Conservation (phyloP, 768 basidiomycete species). For the Crassisporium funariophilum region DNA sequence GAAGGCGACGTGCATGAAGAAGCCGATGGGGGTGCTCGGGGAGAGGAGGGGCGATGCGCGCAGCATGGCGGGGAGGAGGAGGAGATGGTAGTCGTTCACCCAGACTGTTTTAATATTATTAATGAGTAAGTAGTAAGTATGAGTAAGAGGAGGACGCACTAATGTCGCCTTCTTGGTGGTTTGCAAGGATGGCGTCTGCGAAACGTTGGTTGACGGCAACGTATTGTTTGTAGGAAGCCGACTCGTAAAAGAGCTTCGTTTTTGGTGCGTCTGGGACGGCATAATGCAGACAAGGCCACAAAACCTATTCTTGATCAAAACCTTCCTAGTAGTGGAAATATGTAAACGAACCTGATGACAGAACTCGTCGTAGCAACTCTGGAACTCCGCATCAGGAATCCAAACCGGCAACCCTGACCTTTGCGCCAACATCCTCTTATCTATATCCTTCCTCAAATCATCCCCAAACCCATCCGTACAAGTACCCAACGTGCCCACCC, state of each 20-base stretch:
- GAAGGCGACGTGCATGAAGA: constrained; percentile 98
- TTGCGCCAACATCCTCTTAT: constrained; percentile 47
- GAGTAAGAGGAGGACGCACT: constrained; percentile 29
- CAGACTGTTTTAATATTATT: constrained; percentile 45
- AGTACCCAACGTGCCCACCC: constrained; percentile 77
- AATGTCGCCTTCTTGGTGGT: constrained; percentile 89
- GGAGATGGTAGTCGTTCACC: constrained; percentile 96
- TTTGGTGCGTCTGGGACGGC: constrained; percentile 87
- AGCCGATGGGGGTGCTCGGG: constrained; percentile 70
- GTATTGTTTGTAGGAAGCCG: constrained; percentile 82
- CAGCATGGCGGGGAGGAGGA: constrained; percentile 87
- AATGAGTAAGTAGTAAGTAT: too few species aligned
- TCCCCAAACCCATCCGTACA: constrained; percentile 65
- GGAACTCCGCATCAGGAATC: constrained; percentile 81
- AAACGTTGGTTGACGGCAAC: constrained; percentile 89
- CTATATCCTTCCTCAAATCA: constrained; percentile 57
- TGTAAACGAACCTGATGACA: constrained; percentile 79
- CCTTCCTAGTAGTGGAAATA: background rate
- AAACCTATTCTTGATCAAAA: constrained; percentile 41
- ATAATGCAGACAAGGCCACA: constrained; percentile 89
- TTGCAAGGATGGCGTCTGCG: constrained; percentile 77
- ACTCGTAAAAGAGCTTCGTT: constrained; percentile 80
- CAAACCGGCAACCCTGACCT: constrained; percentile 58
- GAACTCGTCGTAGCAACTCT: constrained; percentile 82
- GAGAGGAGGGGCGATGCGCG: constrained; percentile 62